phyloP scores from a whole-genome alignment of 176 grass and related monocot species.

The barley (Hordeum vulgare) region MorexV3_pseudomolecules_assembly NC_058520.1:559236054-559236553 shows the following conservation, averaged over 20 bases:
- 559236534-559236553: background rate
- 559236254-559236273: constrained; percentile 4
- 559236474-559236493: background rate
- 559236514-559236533: background rate
- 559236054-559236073: background rate
- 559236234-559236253: background rate
- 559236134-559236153: constrained; percentile 7
- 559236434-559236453: constrained; percentile 11
- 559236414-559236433: constrained; percentile 5
- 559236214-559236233: background rate
- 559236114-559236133: constrained; percentile 20
- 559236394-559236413: background rate
- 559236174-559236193: background rate
- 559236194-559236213: background rate
- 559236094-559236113: constrained; percentile 5
- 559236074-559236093: constrained; percentile 15
- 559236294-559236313: background rate
- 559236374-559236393: background rate
- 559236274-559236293: background rate
- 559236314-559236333: constrained; percentile 25
- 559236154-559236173: background rate
- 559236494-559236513: background rate
- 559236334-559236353: background rate
- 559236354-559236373: background rate
- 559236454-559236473: background rate